Conservation (phyloP, 2,329 filamentous ascomycete species). For the Fusarium sp. region DNA sequence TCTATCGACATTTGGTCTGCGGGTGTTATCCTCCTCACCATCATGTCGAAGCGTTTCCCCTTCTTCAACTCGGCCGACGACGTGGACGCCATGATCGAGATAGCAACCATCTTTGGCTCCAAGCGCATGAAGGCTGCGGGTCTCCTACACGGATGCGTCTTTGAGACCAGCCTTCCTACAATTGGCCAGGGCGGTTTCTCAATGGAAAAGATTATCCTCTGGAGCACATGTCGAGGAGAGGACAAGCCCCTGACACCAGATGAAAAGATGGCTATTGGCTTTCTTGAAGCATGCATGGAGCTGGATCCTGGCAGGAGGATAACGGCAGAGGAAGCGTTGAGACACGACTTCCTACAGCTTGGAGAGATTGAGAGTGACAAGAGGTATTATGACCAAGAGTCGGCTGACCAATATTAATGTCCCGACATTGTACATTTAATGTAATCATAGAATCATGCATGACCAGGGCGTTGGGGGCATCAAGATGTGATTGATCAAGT, state of each 20-base stretch:
- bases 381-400: constrained; percentile 49
- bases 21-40: constrained; percentile 95
- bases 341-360: constrained; percentile 70
- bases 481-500: constrained; percentile 22
- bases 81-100: constrained; percentile 96
- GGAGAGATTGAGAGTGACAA: constrained; percentile 54
- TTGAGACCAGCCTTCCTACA: constrained; percentile 92
- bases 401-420: constrained; percentile 20
- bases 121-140: constrained; percentile 84
- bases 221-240: constrained; percentile 83
- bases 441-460: constrained; percentile 34
- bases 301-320: constrained; percentile 77
- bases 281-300: constrained; percentile 76
- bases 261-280: constrained; percentile 75
- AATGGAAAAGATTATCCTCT: constrained; percentile 92
- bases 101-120: constrained; percentile 90
- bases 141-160: constrained; percentile 85
- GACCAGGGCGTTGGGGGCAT: constrained; percentile 28
- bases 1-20: constrained; percentile 97
- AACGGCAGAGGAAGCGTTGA: constrained; percentile 75
- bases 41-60: constrained; percentile 89
- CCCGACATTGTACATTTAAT: constrained; percentile 27
- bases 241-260: constrained; percentile 65
- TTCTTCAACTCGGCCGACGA: constrained; percentile 99
- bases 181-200: constrained; percentile 85